Evolutionary conservation across 2,329 filamentous ascomycete species (phyloP), one percentile per base, ranked within the genome.

Genomic region (Claviceps sp.): DNA sequence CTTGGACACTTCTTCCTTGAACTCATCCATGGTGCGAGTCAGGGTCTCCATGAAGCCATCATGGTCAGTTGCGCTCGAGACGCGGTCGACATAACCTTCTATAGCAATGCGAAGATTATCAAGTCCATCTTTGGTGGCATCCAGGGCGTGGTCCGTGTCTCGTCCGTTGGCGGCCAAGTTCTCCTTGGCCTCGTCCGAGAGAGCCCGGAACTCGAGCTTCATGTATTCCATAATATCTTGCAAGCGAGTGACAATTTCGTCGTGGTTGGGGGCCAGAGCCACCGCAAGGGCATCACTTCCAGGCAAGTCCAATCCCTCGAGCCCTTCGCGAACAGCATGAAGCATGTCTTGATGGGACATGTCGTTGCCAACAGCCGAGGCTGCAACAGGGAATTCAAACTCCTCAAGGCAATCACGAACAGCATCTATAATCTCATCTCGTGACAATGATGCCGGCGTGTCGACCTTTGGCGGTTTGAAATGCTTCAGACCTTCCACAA

Each of bases 341-440:
- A 84, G 64, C 68, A 86, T 76, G 55, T 85, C 81, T 26, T 84
- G 77, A 41, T 74, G 72, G 0, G 77, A 80, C 37, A 83, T 64
- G 14, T 69, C 65, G n/a, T 78, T 70, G 7, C 73, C 73, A 22
- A 74, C 65, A 30, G 76, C 75, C 13, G 78, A 76, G 1, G 77
- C 73, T 3, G 80, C 77, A 22, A 82, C 72, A 1, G 84, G 83
- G 57, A 87, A 87, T 61, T 90, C 87, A 57, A 93, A 86, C 57
- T 89, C 87, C 58, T 94, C 87, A 4, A 97, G 73, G 56, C 87
- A 94, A 65, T 95, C 88, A 26, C 87, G 81, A 22, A 97, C 87
- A 2, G 87, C 87, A 48, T 84, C 80, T 4, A 95, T 76, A 22
- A 96, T 83, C 60, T 95, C 90, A 50, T 95, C 88, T 46, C 85